Conservation (phyloP, 805 yeast genomes). For the Nakazawaea populi region DNA sequence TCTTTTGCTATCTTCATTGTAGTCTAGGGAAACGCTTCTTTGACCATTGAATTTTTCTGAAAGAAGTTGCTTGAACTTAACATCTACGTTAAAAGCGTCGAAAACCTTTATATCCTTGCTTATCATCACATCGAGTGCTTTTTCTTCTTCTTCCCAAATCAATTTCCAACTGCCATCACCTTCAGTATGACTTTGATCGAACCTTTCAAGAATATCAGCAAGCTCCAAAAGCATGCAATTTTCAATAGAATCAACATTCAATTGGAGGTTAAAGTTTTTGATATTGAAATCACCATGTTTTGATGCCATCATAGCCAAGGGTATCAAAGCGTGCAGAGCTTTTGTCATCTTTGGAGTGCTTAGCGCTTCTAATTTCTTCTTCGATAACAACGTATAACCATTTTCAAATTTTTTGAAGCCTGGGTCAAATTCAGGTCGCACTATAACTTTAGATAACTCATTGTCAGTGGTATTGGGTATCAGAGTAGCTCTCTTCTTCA, state of each 20-base stretch:
- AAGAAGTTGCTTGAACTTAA: background rate
- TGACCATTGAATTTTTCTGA: background rate
- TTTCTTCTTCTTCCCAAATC: background rate
- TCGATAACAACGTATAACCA: background rate
- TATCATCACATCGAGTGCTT: background rate
- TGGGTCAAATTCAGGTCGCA: background rate
- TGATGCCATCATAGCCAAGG: background rate
- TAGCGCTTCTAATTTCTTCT: background rate
- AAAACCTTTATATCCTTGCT: background rate
- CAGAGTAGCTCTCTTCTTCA: background rate
- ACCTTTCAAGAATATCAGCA: background rate
- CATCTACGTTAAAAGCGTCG: background rate
- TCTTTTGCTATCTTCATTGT: background rate
- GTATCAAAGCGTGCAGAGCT: background rate
- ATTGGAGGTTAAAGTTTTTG: background rate
- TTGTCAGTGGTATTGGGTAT: constrained; percentile 1
- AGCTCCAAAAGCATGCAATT: background rate
- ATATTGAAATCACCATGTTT: background rate
- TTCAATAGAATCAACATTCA: background rate
- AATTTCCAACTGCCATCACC: background rate
- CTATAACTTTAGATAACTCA: background rate
- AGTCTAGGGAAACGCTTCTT: background rate
- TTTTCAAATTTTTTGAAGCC: background rate
- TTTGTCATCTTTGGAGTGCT: background rate
- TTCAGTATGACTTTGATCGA: background rate